Base-by-base conservation (phyloP, 129 eudicot species). In the Calendula officinalis region DNA sequence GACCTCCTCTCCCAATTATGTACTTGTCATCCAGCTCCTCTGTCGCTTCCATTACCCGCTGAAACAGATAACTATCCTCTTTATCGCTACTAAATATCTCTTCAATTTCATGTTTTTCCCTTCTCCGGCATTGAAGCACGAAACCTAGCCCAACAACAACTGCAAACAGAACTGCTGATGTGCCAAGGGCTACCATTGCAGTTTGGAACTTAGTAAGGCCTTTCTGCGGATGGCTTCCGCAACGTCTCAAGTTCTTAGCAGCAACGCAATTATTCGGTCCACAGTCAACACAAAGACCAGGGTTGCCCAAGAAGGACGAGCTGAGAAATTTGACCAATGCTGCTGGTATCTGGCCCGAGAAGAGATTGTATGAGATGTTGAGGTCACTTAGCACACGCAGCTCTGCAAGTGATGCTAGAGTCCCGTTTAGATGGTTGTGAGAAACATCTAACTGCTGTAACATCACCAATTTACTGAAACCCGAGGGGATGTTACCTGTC, bases 1-100 rank as follows among this genome's bases (percentile, higher is more conserved):
- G 98, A 8, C 91, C 88, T 60, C 98, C 96, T 61, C 78, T 83
- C 76, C 98, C 98, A 3, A 87, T 74, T 64, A 91, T 66, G 60
- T 82, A 85, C 81, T 37, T 78, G 35, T 81, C 91, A 34, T 79
- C 69, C 32, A 91, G 78, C 51, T 82, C 83, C 62, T 81, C 96
- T 0, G 98, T 88, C 45, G 89, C 96, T 69, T 58, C 82, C 81
- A 88, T 74, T 56, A 88, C 69, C 71, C 68, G 77, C 5, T 66
- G 65, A 49, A 82, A 79, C 60, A 85, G 65, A 13, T 71, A 62
- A 47, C 75, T 64, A 14, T 85, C 92, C 71, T 82, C 83, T 64
- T 56, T 17, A 55, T 73, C 72, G n/a, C n/a, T n/a, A 62, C 64
- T 60, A 33, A 62, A 74, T 16, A 61, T 64, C 33, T 76, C 73